phyloP scores from a whole-genome alignment of 208 protist species.

The Naegleria gruberi region DNA sequence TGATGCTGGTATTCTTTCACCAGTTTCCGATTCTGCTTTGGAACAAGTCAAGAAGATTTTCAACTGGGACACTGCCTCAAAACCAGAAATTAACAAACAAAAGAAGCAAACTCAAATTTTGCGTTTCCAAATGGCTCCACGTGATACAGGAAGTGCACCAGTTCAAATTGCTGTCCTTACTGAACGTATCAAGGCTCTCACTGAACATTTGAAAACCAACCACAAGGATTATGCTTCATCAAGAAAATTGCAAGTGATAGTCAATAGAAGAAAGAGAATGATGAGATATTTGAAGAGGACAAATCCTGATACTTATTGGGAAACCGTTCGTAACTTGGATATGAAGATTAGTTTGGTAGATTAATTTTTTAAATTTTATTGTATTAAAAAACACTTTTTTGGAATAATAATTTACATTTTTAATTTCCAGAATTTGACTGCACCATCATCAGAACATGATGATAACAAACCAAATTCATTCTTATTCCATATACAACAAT shows the following conservation, averaged over 20 bases:
- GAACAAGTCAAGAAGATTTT: background rate
- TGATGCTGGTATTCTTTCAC: background rate
- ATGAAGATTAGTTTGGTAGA: background rate
- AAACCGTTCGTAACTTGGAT: background rate
- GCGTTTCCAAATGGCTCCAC: background rate
- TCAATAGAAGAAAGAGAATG: conserved; percentile 9
- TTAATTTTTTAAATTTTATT: background rate
- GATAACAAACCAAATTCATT: background rate
- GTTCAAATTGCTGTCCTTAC: conserved; percentile 6
- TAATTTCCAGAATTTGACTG: conserved; percentile 27
- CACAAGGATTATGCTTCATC: background rate
- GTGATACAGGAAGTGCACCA: background rate
- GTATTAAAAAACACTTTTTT: background rate
- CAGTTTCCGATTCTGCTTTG: background rate
- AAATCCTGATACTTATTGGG: conserved; percentile 2
- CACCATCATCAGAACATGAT: conserved; percentile 20
- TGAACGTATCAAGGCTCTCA: background rate
- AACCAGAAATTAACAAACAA: background rate
- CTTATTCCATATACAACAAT: conserved; percentile 28
- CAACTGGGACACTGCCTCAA: background rate
- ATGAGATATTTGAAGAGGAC: conserved; percentile 14
- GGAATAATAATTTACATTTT: background rate
- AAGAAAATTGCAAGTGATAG: background rate
- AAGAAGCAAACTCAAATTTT: background rate
- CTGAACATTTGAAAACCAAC: background rate